Conservation (phyloP, 2,329 filamentous ascomycete genomes). For the Karstenula rhodostoma region DNA sequence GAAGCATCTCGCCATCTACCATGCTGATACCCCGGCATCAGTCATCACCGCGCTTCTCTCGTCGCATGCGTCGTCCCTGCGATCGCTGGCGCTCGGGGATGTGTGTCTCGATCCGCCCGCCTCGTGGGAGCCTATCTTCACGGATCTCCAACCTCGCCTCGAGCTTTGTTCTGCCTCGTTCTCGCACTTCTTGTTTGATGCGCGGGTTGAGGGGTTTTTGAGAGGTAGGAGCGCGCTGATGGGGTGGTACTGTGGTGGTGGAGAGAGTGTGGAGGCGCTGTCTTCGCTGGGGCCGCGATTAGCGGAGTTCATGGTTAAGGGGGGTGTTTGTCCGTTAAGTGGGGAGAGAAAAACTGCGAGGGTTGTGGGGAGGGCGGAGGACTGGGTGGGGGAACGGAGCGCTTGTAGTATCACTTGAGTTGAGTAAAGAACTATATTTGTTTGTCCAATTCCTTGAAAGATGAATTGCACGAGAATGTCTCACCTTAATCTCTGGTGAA, state of each 20-base stretch:
- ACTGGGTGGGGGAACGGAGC: not conserved
- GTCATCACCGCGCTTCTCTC: not conserved
- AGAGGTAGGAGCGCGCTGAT: conserved; percentile 2
- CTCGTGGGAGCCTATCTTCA: conserved; percentile 3
- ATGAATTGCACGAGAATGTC: no score
- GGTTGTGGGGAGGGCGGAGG: conserved; percentile 7
- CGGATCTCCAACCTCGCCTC: not conserved
- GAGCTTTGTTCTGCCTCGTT: not conserved
- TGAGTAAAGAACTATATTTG: not conserved
- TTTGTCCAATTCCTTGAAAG: not conserved
- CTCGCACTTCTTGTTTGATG: conserved; percentile 1
- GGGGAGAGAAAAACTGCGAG: conserved; percentile 6
- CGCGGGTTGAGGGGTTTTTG: not conserved
- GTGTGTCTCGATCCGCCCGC: conserved; percentile 8
- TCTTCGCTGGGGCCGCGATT: not conserved
- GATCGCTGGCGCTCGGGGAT: not conserved
- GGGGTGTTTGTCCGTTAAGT: conserved; percentile 1
- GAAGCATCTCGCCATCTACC: not conserved
- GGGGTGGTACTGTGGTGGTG: conserved; percentile 4
- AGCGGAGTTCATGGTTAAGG: not conserved
- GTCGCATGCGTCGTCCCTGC: not conserved
- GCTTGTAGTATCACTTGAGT: not conserved
- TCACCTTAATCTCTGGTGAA: no score
- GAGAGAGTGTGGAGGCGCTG: conserved; percentile 1
- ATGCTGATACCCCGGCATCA: not conserved